Conservation (phyloP, 2,329 filamentous ascomycete genomes). For the Scedosporium minutisporum region DNA sequence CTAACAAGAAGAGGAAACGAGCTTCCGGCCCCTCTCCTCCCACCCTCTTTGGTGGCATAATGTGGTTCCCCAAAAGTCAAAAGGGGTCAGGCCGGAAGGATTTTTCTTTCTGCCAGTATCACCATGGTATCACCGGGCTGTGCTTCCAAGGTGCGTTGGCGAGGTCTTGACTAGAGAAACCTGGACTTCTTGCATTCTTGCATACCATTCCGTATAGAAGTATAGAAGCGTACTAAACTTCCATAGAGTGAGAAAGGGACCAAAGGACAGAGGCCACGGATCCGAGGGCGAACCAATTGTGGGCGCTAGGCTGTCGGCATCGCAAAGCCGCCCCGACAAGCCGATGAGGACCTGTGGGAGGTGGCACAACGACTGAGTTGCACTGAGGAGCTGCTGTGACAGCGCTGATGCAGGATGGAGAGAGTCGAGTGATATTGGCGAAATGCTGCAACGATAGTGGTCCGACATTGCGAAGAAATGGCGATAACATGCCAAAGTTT, state of each 20-base stretch:
- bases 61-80: neutral
- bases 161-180: neutral
- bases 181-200: neutral
- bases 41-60: neutral
- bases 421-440: neutral
- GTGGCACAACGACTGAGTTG: neutral
- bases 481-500: neutral
- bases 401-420: neutral
- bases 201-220: neutral
- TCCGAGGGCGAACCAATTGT: neutral
- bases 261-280: neutral
- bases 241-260: neutral
- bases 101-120: neutral
- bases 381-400: neutral
- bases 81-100: neutral
- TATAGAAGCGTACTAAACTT: neutral
- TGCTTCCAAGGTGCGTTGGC: neutral
- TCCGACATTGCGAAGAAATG: neutral
- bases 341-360: neutral
- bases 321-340: constrained; percentile 3
- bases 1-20: neutral
- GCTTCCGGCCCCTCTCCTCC: neutral
- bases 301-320: neutral
- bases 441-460: neutral
- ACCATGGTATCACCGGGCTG: neutral